Percentiles rank a stretch among this genome's conserved stretches.
Conservation (phyloP, 2,329 filamentous ascomycete genomes). For the Chrysosphaeria jannelii region DNA sequence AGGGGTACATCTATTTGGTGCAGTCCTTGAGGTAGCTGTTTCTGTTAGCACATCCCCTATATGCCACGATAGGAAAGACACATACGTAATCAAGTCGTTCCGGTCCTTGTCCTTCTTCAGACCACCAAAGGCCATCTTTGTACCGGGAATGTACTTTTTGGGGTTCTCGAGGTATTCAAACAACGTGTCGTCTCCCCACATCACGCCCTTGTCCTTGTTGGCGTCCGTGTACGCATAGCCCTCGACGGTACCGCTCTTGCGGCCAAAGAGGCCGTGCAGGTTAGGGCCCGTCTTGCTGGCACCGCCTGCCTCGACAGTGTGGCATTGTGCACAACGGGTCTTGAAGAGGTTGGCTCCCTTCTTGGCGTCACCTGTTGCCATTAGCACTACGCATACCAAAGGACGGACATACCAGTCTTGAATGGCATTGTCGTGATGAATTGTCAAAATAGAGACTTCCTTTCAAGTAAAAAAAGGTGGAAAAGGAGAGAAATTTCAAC, state of each 20-base stretch:
- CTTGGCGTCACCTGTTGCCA: slow-evolving; percentile 74
- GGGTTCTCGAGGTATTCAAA: slow-evolving; percentile 99
- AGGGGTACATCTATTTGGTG: slow-evolving; percentile 28
- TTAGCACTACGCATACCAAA: too few species aligned
- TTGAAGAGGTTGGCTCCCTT: slow-evolving; percentile 99
- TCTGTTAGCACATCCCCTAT: not conserved
- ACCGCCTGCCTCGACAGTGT: slow-evolving; percentile 72
- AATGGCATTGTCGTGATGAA: too few species aligned
- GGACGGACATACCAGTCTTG: too few species aligned
- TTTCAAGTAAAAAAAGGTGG: too few species aligned
- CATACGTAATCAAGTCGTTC: slow-evolving; percentile 93
- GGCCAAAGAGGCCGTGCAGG: slow-evolving; percentile 90
- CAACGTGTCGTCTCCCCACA: slow-evolving; percentile 63
- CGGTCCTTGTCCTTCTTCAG: slow-evolving; percentile 99
- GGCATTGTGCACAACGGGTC: slow-evolving; percentile 95
- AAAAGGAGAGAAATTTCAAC: too few species aligned
- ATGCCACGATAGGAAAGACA: slow-evolving; percentile 6
- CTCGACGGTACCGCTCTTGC: slow-evolving; percentile 70
- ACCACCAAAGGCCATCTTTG: slow-evolving; percentile 99
- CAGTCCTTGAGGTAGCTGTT: slow-evolving; percentile 32
- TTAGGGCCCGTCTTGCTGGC: slow-evolving; percentile 96
- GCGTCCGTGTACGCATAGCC: slow-evolving; percentile 96
- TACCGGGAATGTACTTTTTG: slow-evolving; percentile 99
- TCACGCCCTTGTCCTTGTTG: slow-evolving; percentile 92
- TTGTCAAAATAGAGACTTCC: too few species aligned